A percentile compares a stretch with the other conserved stretches of the same genome.
Evolutionary conservation across 2,329 filamentous ascomycete species (phyloP).

Genomic region (Claviceps sorghi): DNA sequence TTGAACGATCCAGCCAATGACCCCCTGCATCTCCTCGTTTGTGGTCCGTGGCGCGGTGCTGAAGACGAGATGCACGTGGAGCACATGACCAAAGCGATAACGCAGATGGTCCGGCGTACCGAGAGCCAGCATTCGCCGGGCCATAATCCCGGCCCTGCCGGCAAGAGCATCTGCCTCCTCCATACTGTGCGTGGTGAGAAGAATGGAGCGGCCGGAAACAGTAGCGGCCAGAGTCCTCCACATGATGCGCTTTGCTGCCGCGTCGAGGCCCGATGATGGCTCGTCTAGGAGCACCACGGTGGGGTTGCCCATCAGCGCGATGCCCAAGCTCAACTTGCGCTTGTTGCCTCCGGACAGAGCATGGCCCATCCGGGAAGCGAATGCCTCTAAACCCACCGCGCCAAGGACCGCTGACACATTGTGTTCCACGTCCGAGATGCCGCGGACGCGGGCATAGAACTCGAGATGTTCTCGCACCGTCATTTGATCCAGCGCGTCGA

Average conservation of each 20-base stretch:
- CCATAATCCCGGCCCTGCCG: slow-evolving; percentile 71
- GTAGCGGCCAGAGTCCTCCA: slow-evolving; percentile 71
- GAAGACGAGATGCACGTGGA: slow-evolving; percentile 72
- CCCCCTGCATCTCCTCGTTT: slow-evolving; percentile 48
- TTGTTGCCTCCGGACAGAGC: slow-evolving; percentile 84
- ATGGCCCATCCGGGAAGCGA: slow-evolving; percentile 58
- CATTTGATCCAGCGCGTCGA: slow-evolving; percentile 81
- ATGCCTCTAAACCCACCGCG: slow-evolving; percentile 63
- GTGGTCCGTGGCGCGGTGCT: slow-evolving; percentile 58
- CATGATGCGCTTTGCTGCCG: slow-evolving; percentile 82
- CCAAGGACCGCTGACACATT: slow-evolving; percentile 67
- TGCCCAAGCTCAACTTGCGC: slow-evolving; percentile 77
- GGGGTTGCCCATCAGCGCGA: slow-evolving; percentile 86
- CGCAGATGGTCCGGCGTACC: slow-evolving; percentile 62
- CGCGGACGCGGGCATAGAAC: slow-evolving; percentile 77
- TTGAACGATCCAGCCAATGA: slow-evolving; percentile 50
- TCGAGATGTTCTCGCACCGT: slow-evolving; percentile 72
- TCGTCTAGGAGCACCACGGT: slow-evolving; percentile 79
- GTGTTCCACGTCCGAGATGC: slow-evolving; percentile 57
- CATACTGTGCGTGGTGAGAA: slow-evolving; percentile 90
- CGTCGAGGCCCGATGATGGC: slow-evolving; percentile 77
- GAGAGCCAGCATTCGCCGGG: slow-evolving; percentile 69
- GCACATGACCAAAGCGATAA: slow-evolving; percentile 58
- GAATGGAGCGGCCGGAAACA: slow-evolving; percentile 61
- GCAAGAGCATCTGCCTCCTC: slow-evolving; percentile 88